Conservation (phyloP, 2,329 filamentous ascomycete species). For the Zymoseptoria crescenta region DNA sequence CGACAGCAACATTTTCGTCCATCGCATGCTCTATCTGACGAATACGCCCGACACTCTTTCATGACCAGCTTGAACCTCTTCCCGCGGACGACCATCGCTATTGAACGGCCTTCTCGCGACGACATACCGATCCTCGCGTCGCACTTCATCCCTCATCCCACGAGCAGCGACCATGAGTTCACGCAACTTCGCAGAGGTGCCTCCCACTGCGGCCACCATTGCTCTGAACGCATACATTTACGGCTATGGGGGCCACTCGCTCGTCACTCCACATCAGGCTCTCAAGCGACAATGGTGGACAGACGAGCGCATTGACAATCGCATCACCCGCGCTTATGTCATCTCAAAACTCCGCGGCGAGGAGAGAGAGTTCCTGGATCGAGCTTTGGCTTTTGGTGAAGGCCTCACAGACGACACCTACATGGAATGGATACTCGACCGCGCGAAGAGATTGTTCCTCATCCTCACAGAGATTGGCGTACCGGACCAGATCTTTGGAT, state of each 20-base stretch:
- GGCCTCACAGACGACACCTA: slow-evolving; percentile 65
- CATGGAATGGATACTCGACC: slow-evolving; percentile 67
- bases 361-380: slow-evolving; percentile 55
- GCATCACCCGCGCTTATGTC: slow-evolving; percentile 62
- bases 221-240: slow-evolving; percentile 45
- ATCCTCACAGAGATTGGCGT: slow-evolving; percentile 62
- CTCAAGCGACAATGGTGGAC: slow-evolving; percentile 62
- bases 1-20: background rate
- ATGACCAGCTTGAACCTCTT: background rate
- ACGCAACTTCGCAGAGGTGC: slow-evolving; percentile 28
- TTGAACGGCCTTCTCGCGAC: background rate
- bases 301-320: slow-evolving; percentile 58
- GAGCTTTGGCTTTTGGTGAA: slow-evolving; percentile 59
- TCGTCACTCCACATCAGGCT: slow-evolving; percentile 42
- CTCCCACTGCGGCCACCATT: slow-evolving; percentile 31
- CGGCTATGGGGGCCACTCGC: slow-evolving; percentile 43
- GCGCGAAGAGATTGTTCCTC: slow-evolving; percentile 62
- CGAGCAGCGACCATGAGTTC: slow-evolving; percentile 24
- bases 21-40: background rate
- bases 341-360: slow-evolving; percentile 55
- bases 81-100: background rate
- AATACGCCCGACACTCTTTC: background rate
- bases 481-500: slow-evolving; percentile 65
- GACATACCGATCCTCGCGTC: background rate
- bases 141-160: background rate